Percentiles rank a stretch among this genome's conserved stretches.
Evolutionary conservation across 2,329 filamentous ascomycete species (phyloP).

Genomic region (Emydomyces testavorans): DNA sequence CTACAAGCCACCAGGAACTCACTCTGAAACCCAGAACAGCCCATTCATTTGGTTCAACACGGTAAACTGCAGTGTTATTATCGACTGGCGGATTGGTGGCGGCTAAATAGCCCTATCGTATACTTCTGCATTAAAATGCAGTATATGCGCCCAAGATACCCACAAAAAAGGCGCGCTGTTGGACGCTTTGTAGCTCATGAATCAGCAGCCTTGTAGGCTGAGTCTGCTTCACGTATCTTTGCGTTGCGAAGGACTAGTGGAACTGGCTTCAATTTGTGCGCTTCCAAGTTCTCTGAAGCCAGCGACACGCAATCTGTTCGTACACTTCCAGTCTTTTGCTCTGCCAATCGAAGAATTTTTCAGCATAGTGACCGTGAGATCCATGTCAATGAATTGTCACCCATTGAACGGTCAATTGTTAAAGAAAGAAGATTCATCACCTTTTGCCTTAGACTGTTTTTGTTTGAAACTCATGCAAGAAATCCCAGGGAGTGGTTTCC

Average conservation of each 20-base stretch:
- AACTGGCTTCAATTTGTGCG: too few relatives aligned
- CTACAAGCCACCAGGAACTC: not conserved
- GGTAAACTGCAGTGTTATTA: not conserved
- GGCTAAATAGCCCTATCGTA: conserved; percentile 1
- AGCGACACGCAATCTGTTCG: too few relatives aligned
- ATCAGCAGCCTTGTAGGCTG: not conserved
- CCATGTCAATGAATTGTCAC: too few relatives aligned
- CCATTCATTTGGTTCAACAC: not conserved
- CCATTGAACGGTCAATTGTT: too few relatives aligned
- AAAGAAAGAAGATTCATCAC: too few relatives aligned
- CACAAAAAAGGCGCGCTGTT: not conserved
- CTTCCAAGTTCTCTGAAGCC: too few relatives aligned
- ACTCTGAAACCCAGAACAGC: not conserved
- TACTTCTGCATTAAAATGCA: not conserved
- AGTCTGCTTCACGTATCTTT: not conserved
- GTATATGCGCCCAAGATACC: not conserved
- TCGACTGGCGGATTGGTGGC: not conserved
- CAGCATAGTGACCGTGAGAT: too few relatives aligned
- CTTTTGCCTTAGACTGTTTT: not conserved
- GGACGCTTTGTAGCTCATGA: not conserved
- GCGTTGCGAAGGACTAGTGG: too few relatives aligned
- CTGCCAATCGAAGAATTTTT: too few relatives aligned
- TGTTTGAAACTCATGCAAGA: not conserved
- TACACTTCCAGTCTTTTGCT: too few relatives aligned
- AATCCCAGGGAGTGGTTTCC: not conserved